Conservation (phyloP, 2,329 filamentous ascomycete species). For the Tolypocladium endophyticum region DNA sequence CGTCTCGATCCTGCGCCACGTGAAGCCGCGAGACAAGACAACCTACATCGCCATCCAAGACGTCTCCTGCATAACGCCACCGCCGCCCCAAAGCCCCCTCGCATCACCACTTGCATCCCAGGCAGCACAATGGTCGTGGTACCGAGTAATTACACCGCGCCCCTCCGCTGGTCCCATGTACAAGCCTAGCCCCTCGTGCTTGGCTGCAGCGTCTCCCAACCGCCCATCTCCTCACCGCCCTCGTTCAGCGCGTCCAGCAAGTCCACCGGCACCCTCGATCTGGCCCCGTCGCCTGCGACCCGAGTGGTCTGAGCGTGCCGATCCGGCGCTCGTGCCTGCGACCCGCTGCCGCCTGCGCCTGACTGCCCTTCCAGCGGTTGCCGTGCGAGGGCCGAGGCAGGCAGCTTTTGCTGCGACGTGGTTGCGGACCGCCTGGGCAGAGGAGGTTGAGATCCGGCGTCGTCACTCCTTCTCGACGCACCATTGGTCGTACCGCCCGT, state of each 20-base stretch:
- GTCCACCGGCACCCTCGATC: slow-evolving; percentile 18
- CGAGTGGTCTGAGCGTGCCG: neutral
- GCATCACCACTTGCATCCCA: neutral
- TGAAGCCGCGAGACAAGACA: neutral
- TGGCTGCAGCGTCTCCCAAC: slow-evolving; percentile 47
- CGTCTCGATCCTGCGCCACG: neutral
- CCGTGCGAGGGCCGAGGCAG: slow-evolving; percentile 7
- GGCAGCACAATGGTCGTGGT: neutral
- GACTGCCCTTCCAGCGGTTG: slow-evolving; percentile 14
- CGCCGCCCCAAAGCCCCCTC: neutral
- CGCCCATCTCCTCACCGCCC: slow-evolving; percentile 33
- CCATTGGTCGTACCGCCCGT: slow-evolving; percentile 4
- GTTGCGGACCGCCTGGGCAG: slow-evolving; percentile 5
- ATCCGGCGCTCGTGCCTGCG: slow-evolving; percentile 1
- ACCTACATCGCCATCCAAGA: neutral
- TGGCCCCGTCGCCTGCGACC: neutral
- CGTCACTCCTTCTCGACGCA: slow-evolving; percentile 7
- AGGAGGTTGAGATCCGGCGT: slow-evolving; percentile 6
- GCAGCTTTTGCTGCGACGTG: neutral
- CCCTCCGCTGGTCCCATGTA: neutral
- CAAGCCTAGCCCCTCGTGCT: slow-evolving; percentile 7
- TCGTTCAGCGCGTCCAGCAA: slow-evolving; percentile 39
- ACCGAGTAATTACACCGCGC: neutral
- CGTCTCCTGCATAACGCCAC: neutral
- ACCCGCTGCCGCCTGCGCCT: slow-evolving; percentile 5